A percentile compares a stretch with the other conserved stretches of the same genome.
Conservation (phyloP, 768 basidiomycete genomes). For the Saitozyma sp. region DNA sequence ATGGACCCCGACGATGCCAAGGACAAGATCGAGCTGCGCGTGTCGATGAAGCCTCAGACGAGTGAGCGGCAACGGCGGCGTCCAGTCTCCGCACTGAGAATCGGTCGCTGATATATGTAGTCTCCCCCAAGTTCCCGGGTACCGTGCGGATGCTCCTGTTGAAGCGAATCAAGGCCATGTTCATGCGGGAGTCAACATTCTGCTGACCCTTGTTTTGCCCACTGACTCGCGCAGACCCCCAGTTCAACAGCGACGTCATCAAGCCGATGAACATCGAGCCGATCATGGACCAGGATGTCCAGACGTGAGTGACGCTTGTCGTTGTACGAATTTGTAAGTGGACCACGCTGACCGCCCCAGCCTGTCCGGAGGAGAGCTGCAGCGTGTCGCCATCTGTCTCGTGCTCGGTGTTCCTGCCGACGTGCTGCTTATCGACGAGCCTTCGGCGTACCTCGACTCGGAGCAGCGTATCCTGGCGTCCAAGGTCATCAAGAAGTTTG, state of each 20-base stretch:
- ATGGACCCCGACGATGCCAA: slow-evolving; percentile 74
- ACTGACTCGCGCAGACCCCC: slow-evolving; percentile 61
- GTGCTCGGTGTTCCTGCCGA: slow-evolving; percentile 72
- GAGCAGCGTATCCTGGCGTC: slow-evolving; percentile 98
- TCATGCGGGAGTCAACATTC: slow-evolving; percentile 65
- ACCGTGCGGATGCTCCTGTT: slow-evolving; percentile 92
- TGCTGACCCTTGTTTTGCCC: neutral
- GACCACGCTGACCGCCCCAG: slow-evolving; percentile 15
- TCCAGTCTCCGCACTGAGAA: slow-evolving; percentile 2
- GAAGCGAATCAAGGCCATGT: slow-evolving; percentile 89
- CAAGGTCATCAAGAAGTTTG: slow-evolving; percentile 98
- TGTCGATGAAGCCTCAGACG: slow-evolving; percentile 98
- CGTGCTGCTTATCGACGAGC: slow-evolving; percentile 95
- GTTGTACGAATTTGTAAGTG: neutral
- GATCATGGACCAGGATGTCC: slow-evolving; percentile 96
- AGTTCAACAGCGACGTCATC: slow-evolving; percentile 96
- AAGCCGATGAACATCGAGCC: slow-evolving; percentile 96
- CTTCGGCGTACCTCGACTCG: slow-evolving; percentile 74
- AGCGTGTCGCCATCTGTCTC: slow-evolving; percentile 93
- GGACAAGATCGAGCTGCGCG: slow-evolving; percentile 73
- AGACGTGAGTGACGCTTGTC: slow-evolving; percentile 59
- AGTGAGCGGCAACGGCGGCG: slow-evolving; percentile 52
- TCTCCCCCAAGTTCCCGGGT: slow-evolving; percentile 95
- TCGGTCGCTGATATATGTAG: slow-evolving; percentile 11
- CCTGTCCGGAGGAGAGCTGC: slow-evolving; percentile 95